Percentiles rank a stretch among this genome's conserved stretches.
phyloP scores from a whole-genome alignment of 805 yeast genomes.

The Candida ipomoeae region DNA sequence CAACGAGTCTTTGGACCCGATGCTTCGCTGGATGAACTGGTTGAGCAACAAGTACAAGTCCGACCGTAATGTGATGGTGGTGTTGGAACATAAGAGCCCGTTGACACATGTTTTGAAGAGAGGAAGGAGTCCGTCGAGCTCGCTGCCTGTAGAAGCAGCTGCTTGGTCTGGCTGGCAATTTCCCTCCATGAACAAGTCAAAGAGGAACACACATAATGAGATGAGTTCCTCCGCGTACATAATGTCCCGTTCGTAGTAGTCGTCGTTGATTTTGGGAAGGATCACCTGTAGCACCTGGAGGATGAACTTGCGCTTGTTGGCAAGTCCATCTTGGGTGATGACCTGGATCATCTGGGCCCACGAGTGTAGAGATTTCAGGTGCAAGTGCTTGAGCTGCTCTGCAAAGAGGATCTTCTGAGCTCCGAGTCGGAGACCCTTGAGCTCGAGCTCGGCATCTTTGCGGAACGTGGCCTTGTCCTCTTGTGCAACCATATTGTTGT shows the following conservation, averaged over 20 bases:
- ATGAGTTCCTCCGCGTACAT: slow-evolving; percentile 71
- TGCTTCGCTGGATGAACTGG: slow-evolving; percentile 54
- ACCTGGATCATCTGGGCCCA: slow-evolving; percentile 83
- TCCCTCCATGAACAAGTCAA: slow-evolving; percentile 54
- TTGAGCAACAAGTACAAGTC: slow-evolving; percentile 74
- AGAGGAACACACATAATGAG: slow-evolving; percentile 67
- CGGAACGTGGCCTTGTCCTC: slow-evolving; percentile 24
- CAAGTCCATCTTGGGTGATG: slow-evolving; percentile 54
- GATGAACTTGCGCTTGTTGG: slow-evolving; percentile 48
- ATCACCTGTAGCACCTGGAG: slow-evolving; percentile 72
- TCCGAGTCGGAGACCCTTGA: slow-evolving; percentile 29
- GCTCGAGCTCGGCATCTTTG: slow-evolving; percentile 25
- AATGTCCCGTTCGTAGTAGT: slow-evolving; percentile 63
- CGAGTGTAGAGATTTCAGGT: slow-evolving; percentile 62
- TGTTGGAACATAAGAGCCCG: slow-evolving; percentile 67
- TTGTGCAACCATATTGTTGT: slow-evolving; percentile 9
- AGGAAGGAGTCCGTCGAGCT: slow-evolving; percentile 48
- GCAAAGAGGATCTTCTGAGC: slow-evolving; percentile 45
- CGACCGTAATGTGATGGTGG: slow-evolving; percentile 66
- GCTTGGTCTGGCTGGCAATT: slow-evolving; percentile 8
- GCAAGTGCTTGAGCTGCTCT: slow-evolving; percentile 47
- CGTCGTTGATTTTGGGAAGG: slow-evolving; percentile 65
- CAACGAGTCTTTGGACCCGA: slow-evolving; percentile 38
- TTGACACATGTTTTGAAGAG: slow-evolving; percentile 69
- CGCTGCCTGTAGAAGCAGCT: slow-evolving; percentile 15